Evolutionary conservation across 179 eudicot species (phyloP).

Genomic region (Pouteria campechiana): DNA sequence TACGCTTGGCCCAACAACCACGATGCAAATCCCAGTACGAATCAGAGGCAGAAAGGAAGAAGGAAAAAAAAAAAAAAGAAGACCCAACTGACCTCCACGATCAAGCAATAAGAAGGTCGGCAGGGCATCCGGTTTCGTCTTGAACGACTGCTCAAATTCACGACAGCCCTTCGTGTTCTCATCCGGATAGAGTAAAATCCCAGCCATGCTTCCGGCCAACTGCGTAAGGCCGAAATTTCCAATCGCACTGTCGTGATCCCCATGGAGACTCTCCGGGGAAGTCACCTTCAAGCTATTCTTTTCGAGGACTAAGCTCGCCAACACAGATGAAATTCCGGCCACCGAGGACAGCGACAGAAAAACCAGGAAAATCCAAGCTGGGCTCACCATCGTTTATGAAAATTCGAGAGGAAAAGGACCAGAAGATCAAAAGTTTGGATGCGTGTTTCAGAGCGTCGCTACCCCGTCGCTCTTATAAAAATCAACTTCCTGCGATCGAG

Average conservation of each 20-base stretch:
- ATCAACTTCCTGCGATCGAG: no score
- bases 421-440: no score
- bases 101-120: constrained; percentile 75
- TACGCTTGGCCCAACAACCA: no score
- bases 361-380: no score
- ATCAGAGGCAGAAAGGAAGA: not conserved
- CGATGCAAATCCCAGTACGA: not conserved
- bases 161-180: constrained; percentile 72
- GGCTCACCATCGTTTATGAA: no score
- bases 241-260: constrained; percentile 71
- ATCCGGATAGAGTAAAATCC: constrained; percentile 64
- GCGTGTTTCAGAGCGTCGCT: no score
- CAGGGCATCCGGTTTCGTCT: constrained; percentile 68
- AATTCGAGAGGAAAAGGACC: no score
- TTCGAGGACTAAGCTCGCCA: constrained; percentile 75
- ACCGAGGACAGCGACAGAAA: no score
- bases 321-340: no score
- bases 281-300: constrained; percentile 76
- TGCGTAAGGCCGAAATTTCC: constrained; percentile 95
- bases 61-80: no score
- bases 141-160: constrained; percentile 48
- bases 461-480: no score
- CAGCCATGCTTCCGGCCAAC: constrained; percentile 92
- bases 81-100: constrained; percentile 83
- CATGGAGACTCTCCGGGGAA: constrained; percentile 67